Conservation (phyloP, 2,329 filamentous ascomycete genomes). For the Diaporthe helianthi region DNA sequence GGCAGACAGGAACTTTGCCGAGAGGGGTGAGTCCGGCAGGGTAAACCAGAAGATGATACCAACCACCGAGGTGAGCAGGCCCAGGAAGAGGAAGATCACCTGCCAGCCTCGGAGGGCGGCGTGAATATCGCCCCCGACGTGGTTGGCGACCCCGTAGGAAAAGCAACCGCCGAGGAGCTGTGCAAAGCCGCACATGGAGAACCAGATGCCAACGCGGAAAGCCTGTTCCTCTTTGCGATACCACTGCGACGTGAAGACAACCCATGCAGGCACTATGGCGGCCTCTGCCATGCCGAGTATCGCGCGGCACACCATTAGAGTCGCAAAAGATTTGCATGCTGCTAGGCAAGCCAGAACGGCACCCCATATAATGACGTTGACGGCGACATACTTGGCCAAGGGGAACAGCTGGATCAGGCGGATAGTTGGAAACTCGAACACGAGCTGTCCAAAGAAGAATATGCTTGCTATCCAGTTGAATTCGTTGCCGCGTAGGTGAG, state of each 20-base stretch:
- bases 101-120: slow-evolving; percentile 42
- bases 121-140: slow-evolving; percentile 38
- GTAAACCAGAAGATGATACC: slow-evolving; percentile 47
- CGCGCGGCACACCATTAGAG: slow-evolving; percentile 39
- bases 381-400: slow-evolving; percentile 46
- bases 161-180: slow-evolving; percentile 46
- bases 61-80: slow-evolving; percentile 38
- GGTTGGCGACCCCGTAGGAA: slow-evolving; percentile 42
- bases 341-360: slow-evolving; percentile 21
- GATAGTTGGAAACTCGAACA: slow-evolving; percentile 48
- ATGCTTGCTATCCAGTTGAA: slow-evolving; percentile 52
- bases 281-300: slow-evolving; percentile 41
- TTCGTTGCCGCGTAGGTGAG: slow-evolving; percentile 48
- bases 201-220: slow-evolving; percentile 40
- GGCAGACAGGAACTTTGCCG: slow-evolving; percentile 43
- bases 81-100: slow-evolving; percentile 47
- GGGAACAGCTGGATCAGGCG: slow-evolving; percentile 48
- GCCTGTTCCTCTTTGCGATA: slow-evolving; percentile 39
- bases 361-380: slow-evolving; percentile 48
- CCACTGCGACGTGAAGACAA: slow-evolving; percentile 44
- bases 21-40: slow-evolving; percentile 45
- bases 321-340: slow-evolving; percentile 14
- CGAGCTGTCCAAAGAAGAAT: slow-evolving; percentile 46
- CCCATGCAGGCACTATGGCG: slow-evolving; percentile 40
- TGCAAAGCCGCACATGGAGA: slow-evolving; percentile 33